A percentile compares a stretch with the other conserved stretches of the same genome.
phyloP scores from a whole-genome alignment of 345 rosid species.

The Citrus mangshanensis region DNA sequence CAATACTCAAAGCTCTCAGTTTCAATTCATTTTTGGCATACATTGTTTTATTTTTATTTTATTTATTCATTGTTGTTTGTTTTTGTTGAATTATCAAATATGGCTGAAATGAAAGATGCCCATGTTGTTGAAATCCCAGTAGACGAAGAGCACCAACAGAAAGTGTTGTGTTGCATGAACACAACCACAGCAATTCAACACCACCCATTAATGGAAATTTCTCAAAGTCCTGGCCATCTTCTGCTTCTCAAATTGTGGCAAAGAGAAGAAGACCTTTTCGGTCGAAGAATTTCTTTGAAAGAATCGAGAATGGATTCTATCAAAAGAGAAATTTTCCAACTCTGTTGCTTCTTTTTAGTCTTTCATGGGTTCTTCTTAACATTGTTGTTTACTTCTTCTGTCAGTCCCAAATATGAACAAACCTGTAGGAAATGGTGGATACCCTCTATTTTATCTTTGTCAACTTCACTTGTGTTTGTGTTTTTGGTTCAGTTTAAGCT shows the following conservation, averaged over 20 bases:
- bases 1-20: conserved; percentile 14
- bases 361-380: conserved; percentile 72
- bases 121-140: conserved; percentile 86
- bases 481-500: conserved; percentile 70
- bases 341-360: conserved; percentile 66
- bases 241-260: conserved; percentile 92
- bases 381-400: conserved; percentile 58
- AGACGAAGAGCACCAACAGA: conserved; percentile 68
- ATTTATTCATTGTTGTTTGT: not conserved
- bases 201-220: conserved; percentile 89
- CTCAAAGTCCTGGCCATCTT: conserved; percentile 86
- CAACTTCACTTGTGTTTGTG: conserved; percentile 67
- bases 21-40: conserved; percentile 10
- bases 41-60: not conserved
- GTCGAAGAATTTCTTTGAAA: conserved; percentile 44
- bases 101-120: conserved; percentile 60
- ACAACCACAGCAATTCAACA: conserved; percentile 61
- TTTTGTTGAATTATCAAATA: not conserved
- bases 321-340: conserved; percentile 79
- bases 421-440: conserved; percentile 85
- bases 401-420: not conserved
- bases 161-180: conserved; percentile 30
- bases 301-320: conserved; percentile 74
- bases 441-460: conserved; percentile 49
- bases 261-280: conserved; percentile 70